Evolutionary conservation across 768 basidiomycete species (phyloP), one percentile per base, ranked within the genome.

Genomic region (Chlorophyllum brunneum): DNA sequence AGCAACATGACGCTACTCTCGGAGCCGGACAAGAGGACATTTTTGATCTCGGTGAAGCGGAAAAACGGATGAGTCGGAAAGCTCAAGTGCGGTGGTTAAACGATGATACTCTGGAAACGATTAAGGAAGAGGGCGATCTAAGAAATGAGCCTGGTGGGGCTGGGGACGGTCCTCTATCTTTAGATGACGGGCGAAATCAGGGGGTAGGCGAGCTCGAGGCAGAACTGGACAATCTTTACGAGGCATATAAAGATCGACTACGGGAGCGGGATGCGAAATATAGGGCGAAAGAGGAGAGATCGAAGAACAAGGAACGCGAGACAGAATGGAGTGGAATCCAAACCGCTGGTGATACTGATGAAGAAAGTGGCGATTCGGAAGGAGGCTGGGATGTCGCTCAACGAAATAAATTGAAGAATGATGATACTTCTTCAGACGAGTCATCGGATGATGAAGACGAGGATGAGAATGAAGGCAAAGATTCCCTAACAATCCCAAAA

Each of bases 141-240:
- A 18, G 24, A 10, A 34, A 24, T 27, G 24, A 6, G 2, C 11
- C 27, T 5, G 34, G 33, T 9, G 48, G 44, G n/a, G 68, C 63
- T 22, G 64, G 58, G 15, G 59, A 63, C 45, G 56, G 79, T 48
- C 67, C 67, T 0, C 63, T 81, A 40, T 84, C 82, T 58, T 74
- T 74, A 11, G 88, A 87, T 15, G 88, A 90, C 57, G 93, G 92
- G 63, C 69, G 73, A 40, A 83, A 88, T 56, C 69, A 65, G 58
- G 84, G 80, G 63, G 67, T 86, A 11, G 69, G 65, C 1, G 73
- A 60, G 3, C 77, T 98, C 13, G 97, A 98, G 66, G 82, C 73
- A n/a, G 88, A 93, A 60, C 71, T 99, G 53, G 94, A 98, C 62
- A 83, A 79, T 4, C 68, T 98, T 59, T 98, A 99, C 70, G 85